Evolutionary conservation across 805 yeast genomes (phyloP).

Genomic region (Wickerhamiella occidentalis): DNA sequence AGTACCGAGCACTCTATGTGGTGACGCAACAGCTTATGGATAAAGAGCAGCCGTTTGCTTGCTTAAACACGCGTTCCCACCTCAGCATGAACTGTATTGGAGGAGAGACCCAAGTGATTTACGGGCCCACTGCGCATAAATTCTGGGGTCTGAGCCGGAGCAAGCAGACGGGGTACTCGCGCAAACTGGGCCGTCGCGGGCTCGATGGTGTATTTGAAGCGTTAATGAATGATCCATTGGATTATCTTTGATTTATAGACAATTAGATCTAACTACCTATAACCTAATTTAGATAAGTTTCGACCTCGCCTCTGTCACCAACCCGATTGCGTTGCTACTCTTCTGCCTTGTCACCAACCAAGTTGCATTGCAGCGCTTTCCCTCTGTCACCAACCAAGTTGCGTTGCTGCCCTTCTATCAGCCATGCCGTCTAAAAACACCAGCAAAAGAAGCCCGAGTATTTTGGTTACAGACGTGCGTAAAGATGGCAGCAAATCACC

Average conservation of each 20-base stretch:
- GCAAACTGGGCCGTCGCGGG: slow-evolving; percentile 25
- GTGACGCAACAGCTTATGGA: slow-evolving; percentile 81
- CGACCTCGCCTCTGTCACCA: no score
- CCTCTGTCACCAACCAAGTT: not conserved
- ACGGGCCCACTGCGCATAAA: slow-evolving; percentile 21
- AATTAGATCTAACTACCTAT: no score
- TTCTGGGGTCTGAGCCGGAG: slow-evolving; percentile 22
- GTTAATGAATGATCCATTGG: slow-evolving; percentile 12
- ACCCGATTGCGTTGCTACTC: no score
- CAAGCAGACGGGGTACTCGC: slow-evolving; percentile 21
- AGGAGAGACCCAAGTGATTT: slow-evolving; percentile 22
- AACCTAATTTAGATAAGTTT: not conserved
- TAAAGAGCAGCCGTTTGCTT: slow-evolving; percentile 58
- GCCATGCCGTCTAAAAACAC: slow-evolving; percentile 4
- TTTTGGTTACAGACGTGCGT: slow-evolving; percentile 82
- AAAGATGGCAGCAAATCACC: slow-evolving; percentile 32
- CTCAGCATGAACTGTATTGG: slow-evolving; percentile 17
- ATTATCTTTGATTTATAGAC: slow-evolving; percentile 3
- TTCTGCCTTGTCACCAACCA: no score
- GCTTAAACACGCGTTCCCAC: slow-evolving; percentile 54
- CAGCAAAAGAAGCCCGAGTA: slow-evolving; percentile 73
- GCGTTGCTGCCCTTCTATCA: not conserved
- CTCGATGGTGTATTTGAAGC: slow-evolving; percentile 21
- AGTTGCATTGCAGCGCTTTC: no score
- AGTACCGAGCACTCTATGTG: slow-evolving; percentile 69